Percentiles rank a stretch among this genome's conserved stretches.
Conservation (phyloP, 2,329 filamentous ascomycete species). For the Fusarium sp. region DNA sequence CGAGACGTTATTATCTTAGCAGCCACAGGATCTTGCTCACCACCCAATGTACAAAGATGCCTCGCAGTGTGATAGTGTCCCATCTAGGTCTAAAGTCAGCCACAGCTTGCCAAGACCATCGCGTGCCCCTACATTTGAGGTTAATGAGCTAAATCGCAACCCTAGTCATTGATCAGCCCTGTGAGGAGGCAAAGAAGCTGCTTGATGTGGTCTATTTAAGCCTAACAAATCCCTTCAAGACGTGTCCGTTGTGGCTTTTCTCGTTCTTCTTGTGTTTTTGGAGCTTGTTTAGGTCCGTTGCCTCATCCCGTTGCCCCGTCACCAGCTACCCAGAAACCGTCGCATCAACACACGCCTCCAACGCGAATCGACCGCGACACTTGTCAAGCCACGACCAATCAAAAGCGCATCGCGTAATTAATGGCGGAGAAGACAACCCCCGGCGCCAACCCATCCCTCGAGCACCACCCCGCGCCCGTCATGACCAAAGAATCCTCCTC, state of each 20-base stretch:
- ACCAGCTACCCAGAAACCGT: not conserved
- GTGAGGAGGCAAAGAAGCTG: not conserved
- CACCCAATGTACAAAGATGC: too few species aligned
- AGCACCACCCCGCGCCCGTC: conserved; percentile 8
- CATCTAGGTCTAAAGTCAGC: conserved; percentile 18
- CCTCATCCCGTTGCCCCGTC: not conserved
- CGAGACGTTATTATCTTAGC: not conserved
- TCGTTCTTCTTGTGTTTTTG: not conserved
- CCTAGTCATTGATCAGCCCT: conserved; percentile 8
- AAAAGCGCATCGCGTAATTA: not conserved
- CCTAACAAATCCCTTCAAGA: not conserved
- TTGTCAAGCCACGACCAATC: not conserved
- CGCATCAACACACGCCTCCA: not conserved
- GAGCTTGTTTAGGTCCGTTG: not conserved
- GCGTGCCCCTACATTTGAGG: conserved; percentile 31
- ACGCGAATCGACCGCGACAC: not conserved
- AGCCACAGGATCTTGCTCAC: rapidly evolving
- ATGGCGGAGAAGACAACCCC: conserved; percentile 29
- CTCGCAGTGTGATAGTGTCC: not conserved
- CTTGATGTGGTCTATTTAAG: conserved; percentile 2
- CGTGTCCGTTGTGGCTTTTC: not conserved
- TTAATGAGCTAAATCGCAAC: conserved; percentile 4
- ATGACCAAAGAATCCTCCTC: conserved; percentile 28
- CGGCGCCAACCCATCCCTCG: not conserved
- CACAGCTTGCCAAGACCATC: conserved; percentile 21